Base-by-base conservation (phyloP, 345 rosid genomes). In the Salix suchowensis region DNA sequence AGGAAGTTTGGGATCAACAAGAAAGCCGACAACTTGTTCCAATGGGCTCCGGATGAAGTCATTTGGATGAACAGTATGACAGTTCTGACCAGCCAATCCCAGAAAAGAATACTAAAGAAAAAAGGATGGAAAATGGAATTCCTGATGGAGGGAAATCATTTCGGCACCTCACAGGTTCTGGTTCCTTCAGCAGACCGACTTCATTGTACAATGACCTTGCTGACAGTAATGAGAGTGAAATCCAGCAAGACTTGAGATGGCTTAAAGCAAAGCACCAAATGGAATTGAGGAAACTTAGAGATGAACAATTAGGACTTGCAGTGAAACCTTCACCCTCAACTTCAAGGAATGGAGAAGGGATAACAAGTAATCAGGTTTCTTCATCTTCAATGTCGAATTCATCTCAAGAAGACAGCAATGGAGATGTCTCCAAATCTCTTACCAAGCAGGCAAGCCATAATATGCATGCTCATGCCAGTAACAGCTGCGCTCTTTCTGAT, bases 1-100 rank as follows among this genome's bases (percentile, higher is more conserved):
- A 68, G 76, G 92, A 90, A 82, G 84, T 80, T 0, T 91, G 96
- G 97, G 87, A 66, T 83, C 88, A 88, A 73, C 96, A 84, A 13
- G 97, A 89, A 80, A 92, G 95, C 80, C 87, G 88, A 0, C 97
- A 92, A 54, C 87, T 89, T 71, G 89, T 90, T 83, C 88, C 92
- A 4, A 80, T 82, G 15, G 94, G 85, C 48, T 88, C 84, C 10
- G 84, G 90, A 74, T 84, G 75, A 37, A 87, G 86, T 78, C 83
- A 85, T 74, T 87, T 88, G 6, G 96, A 95, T 70, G 86, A 89
- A 77, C 89, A 92, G 64, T 75, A 55, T 21, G 88, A 88, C 66
- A 87, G 71, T 71, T 65, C 74, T 21, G 85, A 86, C 13, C 81
- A 44, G 28, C 72, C 79, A 23, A 74, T 79, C n/a, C 23, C 82